Conservation (phyloP, 192 early-diverging fungal genomes). For the Chytriomyces sp. region DNA sequence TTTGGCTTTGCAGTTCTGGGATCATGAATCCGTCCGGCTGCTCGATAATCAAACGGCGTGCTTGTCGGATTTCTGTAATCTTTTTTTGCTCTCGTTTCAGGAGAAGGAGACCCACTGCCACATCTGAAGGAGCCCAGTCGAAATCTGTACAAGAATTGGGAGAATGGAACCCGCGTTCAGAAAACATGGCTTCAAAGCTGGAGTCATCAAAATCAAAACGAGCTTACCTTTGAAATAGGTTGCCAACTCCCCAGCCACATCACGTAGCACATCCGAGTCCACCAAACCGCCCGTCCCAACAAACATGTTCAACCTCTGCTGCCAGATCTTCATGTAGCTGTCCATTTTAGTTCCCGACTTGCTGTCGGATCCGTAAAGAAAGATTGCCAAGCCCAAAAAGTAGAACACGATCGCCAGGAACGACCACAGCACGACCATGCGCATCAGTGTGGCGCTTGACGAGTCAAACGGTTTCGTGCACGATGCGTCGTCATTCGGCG, state of each 20-base stretch:
- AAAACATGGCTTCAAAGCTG: conserved; percentile 11
- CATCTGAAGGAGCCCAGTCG: conserved; percentile 56
- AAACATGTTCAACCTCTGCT: conserved; percentile 37
- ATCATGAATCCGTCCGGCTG: conserved; percentile 33
- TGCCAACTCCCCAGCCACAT: conserved; percentile 41
- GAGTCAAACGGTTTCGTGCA: conserved; percentile 4
- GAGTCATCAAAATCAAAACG: background rate
- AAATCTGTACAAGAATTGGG: conserved; percentile 36
- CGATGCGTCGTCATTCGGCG: background rate
- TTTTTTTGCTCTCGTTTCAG: conserved; percentile 54
- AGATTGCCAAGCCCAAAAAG: conserved; percentile 22
- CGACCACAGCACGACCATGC: conserved; percentile 44
- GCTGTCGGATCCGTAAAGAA: conserved; percentile 19
- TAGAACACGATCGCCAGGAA: conserved; percentile 31
- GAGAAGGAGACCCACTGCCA: conserved; percentile 51
- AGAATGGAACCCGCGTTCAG: background rate
- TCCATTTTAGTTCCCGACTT: conserved; percentile 24
- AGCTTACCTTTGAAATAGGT: conserved; percentile 36
- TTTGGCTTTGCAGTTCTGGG: conserved; percentile 6
- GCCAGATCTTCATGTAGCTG: conserved; percentile 38
- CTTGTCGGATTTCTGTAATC: conserved; percentile 39
- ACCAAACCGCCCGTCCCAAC: conserved; percentile 33
- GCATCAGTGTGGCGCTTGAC: conserved; percentile 25
- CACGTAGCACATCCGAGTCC: conserved; percentile 41
- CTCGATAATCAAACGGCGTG: conserved; percentile 29